phyloP scores from a whole-genome alignment of 2,329 filamentous ascomycete genomes.

The Diplodia mutila region DNA sequence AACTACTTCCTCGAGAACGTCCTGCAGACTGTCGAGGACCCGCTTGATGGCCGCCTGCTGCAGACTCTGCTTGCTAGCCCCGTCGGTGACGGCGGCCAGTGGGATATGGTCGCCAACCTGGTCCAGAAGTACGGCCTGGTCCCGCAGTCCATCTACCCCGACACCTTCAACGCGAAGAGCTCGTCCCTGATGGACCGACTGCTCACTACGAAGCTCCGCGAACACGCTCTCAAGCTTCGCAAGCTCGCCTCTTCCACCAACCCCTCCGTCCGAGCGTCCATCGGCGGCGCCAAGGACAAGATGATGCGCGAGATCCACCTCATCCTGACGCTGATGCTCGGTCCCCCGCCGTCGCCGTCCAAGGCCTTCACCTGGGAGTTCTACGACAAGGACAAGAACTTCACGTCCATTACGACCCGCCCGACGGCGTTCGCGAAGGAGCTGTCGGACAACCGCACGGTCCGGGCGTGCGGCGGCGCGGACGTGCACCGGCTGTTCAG shows the following conservation, averaged over 20 bases:
- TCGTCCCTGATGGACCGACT: slow-evolving; percentile 71
- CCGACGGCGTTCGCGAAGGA: slow-evolving; percentile 74
- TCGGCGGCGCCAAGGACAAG: slow-evolving; percentile 62
- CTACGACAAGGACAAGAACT: slow-evolving; percentile 68
- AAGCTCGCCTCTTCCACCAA: slow-evolving; percentile 50
- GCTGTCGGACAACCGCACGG: slow-evolving; percentile 61
- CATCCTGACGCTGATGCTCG: slow-evolving; percentile 80
- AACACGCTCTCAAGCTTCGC: slow-evolving; percentile 77
- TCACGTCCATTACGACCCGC: slow-evolving; percentile 65
- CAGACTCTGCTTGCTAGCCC: slow-evolving; percentile 70
- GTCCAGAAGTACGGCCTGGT: slow-evolving; percentile 89
- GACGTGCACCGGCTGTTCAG: slow-evolving; percentile 74
- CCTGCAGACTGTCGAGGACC: slow-evolving; percentile 71
- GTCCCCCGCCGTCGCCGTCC: slow-evolving; percentile 72
- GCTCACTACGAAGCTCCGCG: slow-evolving; percentile 83
- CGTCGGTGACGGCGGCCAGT: slow-evolving; percentile 82
- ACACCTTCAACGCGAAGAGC: slow-evolving; percentile 76
- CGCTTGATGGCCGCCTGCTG: slow-evolving; percentile 73
- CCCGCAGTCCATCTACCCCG: slow-evolving; percentile 79
- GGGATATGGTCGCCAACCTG: slow-evolving; percentile 89
- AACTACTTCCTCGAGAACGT: slow-evolving; percentile 89
- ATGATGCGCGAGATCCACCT: slow-evolving; percentile 82
- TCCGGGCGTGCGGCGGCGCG: slow-evolving; percentile 61
- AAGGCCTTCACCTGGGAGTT: slow-evolving; percentile 80
- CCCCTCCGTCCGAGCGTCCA: slow-evolving; percentile 40